These are phyloP conservation scores for Venturia nashicola DNA, from an alignment of 2,329 filamentous ascomycete species.

Conservation along the genomic window DNA sequence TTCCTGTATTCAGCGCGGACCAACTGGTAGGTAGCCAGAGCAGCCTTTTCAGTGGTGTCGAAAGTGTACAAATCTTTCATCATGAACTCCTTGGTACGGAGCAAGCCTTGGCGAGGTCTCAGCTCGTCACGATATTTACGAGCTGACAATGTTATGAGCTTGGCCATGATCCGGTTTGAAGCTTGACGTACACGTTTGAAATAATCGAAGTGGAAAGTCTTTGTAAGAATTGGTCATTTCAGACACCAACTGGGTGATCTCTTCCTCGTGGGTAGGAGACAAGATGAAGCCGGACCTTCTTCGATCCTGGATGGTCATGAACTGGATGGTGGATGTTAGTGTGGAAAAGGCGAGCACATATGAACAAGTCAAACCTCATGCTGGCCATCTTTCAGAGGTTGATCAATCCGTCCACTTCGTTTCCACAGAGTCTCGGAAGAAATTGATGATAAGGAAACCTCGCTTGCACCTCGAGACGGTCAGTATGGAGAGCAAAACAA, in stretches of 20 bases:
- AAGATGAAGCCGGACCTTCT: slow-evolving; percentile 64
- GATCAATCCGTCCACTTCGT: slow-evolving; percentile 65
- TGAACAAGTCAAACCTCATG: slow-evolving; percentile 50
- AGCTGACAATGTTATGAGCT: slow-evolving; percentile 32
- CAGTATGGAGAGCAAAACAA: not conserved
- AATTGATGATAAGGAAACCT: slow-evolving; percentile 70
- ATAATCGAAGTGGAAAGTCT: slow-evolving; percentile 72
- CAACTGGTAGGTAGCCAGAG: slow-evolving; percentile 65
- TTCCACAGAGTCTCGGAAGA: slow-evolving; percentile 78
- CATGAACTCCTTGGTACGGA: slow-evolving; percentile 80
- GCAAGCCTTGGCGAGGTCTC: slow-evolving; percentile 73
- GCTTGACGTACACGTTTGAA: slow-evolving; percentile 62
- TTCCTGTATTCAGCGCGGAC: slow-evolving; percentile 62
- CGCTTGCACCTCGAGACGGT: slow-evolving; percentile 52
- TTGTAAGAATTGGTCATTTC: slow-evolving; percentile 69
- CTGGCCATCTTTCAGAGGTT: slow-evolving; percentile 28
- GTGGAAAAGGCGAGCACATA: too few species aligned
- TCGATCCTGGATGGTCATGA: slow-evolving; percentile 38
- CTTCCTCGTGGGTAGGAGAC: slow-evolving; percentile 91
- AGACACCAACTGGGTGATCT: slow-evolving; percentile 74
- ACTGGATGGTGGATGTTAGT: not conserved
- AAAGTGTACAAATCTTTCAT: slow-evolving; percentile 99
- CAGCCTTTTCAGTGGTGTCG: slow-evolving; percentile 54
- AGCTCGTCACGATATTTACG: slow-evolving; percentile 92
- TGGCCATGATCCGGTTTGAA: not conserved